A percentile compares a stretch with the other conserved stretches of the same genome.
These are phyloP conservation scores for Pythium grandisporangium DNA, from an alignment of 352 stramenopile species.

Conservation along the genomic window DNA sequence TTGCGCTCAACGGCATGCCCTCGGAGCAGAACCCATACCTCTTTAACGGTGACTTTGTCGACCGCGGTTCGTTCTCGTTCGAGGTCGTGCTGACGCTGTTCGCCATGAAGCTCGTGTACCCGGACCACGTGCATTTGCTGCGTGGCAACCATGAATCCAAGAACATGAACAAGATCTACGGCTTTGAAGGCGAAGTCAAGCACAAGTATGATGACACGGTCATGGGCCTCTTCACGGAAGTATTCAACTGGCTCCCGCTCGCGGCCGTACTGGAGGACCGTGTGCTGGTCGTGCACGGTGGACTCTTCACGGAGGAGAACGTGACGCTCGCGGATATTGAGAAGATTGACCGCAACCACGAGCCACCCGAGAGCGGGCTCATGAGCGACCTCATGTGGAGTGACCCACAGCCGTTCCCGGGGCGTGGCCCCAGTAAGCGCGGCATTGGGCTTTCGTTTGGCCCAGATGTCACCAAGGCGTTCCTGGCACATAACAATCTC, in stretches of 20 bases:
- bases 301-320: slow-evolving; percentile 91
- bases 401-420: slow-evolving; percentile 96
- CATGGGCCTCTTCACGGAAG: slow-evolving; percentile 98
- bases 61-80: slow-evolving; percentile 97
- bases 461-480: slow-evolving; percentile 95
- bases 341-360: slow-evolving; percentile 93
- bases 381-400: slow-evolving; percentile 92
- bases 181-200: slow-evolving; percentile 99
- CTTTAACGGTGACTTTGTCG: slow-evolving; percentile 99
- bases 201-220: slow-evolving; percentile 99
- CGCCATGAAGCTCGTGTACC: slow-evolving; percentile 94
- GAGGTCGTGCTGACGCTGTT: slow-evolving; percentile 98
- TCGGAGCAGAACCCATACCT: slow-evolving; percentile 95
- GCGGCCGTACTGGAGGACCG: slow-evolving; percentile 91
- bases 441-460: slow-evolving; percentile 98
- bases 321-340: slow-evolving; percentile 93
- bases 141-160: slow-evolving; percentile 98
- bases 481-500: slow-evolving; percentile 95
- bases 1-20: slow-evolving; percentile 96
- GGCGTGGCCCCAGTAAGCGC: slow-evolving; percentile 92
- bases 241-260: slow-evolving; percentile 97
- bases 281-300: slow-evolving; percentile 97
- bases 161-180: slow-evolving; percentile 99
- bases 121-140: slow-evolving; percentile 90
- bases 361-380: slow-evolving; percentile 91